Base-by-base conservation (phyloP, 148 eudicot genomes). In the Diospyros lotus region DNA sequence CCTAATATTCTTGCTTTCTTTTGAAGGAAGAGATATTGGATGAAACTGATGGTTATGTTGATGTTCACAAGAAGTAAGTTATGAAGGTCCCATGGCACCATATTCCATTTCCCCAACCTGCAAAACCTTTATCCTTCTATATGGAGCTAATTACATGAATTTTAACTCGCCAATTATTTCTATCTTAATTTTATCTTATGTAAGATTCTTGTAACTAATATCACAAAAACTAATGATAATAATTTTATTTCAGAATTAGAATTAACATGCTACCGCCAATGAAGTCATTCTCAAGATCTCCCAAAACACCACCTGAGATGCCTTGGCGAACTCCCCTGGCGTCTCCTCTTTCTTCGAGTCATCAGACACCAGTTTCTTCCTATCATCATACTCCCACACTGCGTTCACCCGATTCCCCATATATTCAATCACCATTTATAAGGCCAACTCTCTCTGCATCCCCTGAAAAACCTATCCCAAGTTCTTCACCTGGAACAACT, bases 1-100 rank as follows among this genome's bases (percentile, higher is more conserved):
- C n/a, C 53, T 18, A 72, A 53, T 44, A 42, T 13, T 54, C 41
- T 43, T 62, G 44, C 18, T 43, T 71, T 58, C 6, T 71, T 56
- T 69, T 82, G 53, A 74, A 90, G 95, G 95, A 86, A 73, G 88
- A 88, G 77, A 92, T 92, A 6, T 77, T 68, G 73, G 95, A 92
- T 72, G 97, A 92, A 82, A 90, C 94, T 17, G 93, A 92, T 55
- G 91, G 86, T 69, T 90, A 87, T 56, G 86, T 87, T 62, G 94
- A 92, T 53, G 86, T 86, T 76, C 89, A 89, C 82, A 83, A 89
- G 83, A 89, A 74, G 97, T 91, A 86, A 78, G 90, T 81, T 43
- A 55, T 48, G 15, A n/a, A 62, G 18, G 9, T 45, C 64, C 38
- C 52, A 41, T 15, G 46, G 3, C 9, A 46, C 4, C 12, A 66